Conservation (phyloP, 371 early-diverging fungal genomes). For the Mucor saturninus region DNA sequence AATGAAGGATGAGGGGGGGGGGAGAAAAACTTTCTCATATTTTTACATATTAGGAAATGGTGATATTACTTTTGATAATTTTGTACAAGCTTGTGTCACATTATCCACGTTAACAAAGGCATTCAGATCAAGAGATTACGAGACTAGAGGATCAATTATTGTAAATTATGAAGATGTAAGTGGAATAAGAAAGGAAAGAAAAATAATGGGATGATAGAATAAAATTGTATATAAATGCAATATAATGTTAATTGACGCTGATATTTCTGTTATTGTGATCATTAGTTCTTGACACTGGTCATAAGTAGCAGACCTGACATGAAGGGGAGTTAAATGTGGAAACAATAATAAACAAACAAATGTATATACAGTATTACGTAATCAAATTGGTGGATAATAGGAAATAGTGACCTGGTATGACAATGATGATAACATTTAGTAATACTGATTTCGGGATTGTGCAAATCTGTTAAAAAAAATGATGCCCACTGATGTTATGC, state of each 20-base stretch:
- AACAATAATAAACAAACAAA: neutral
- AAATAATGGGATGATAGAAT: neutral
- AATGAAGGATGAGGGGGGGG: neutral
- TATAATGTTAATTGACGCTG: no score
- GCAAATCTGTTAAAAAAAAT: no score
- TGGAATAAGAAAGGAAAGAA: neutral
- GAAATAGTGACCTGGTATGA: no score
- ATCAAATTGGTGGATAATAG: no score
- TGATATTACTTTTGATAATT: slow-evolving; percentile 84
- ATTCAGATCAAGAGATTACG: slow-evolving; percentile 75
- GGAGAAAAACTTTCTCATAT: neutral
- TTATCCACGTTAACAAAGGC: slow-evolving; percentile 78
- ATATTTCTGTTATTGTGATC: neutral
- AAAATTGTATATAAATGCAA: neutral
- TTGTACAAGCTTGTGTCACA: slow-evolving; percentile 83
- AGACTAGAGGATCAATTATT: slow-evolving; percentile 76
- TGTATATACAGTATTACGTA: neutral
- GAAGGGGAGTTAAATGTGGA: slow-evolving; percentile 18
- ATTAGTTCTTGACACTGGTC: slow-evolving; percentile 25
- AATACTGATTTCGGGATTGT: no score
- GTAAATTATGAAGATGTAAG: slow-evolving; percentile 77
- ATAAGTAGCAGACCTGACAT: slow-evolving; percentile 29
- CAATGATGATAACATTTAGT: no score
- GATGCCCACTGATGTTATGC: no score
- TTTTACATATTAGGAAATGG: slow-evolving; percentile 37